These are phyloP conservation scores for Mycena filopes DNA, from an alignment of 768 basidiomycete genomes.

Conservation along the genomic window DNA sequence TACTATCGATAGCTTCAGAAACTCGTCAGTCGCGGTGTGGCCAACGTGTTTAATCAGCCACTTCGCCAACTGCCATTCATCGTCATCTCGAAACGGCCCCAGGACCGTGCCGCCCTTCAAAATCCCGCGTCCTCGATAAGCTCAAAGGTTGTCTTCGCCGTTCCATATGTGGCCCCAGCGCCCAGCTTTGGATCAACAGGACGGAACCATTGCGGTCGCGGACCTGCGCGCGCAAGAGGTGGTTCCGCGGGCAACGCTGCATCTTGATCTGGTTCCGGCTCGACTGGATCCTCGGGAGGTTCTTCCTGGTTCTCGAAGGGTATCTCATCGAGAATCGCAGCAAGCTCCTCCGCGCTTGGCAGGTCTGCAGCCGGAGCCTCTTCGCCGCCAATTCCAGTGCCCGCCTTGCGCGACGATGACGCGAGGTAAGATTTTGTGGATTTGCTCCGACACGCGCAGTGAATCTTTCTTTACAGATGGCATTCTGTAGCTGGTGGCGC, in stretches of 20 bases:
- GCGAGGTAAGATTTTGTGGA: neutral
- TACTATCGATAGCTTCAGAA: slow-evolving; percentile 23
- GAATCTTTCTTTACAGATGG: neutral
- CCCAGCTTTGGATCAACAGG: neutral
- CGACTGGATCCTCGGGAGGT: neutral
- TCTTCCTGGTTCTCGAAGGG: neutral
- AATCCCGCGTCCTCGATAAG: slow-evolving; percentile 5
- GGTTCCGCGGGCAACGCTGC: neutral
- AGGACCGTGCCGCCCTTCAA: slow-evolving; percentile 11
- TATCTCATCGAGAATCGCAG: neutral
- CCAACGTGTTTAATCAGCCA: slow-evolving; percentile 38
- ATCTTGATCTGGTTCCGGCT: slow-evolving; percentile 1
- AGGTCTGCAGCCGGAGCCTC: neutral
- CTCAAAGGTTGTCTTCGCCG: slow-evolving; percentile 10
- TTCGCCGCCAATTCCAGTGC: no score
- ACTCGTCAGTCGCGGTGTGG: slow-evolving; percentile 36
- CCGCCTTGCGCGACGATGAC: no score
- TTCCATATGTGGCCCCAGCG: slow-evolving; percentile 6
- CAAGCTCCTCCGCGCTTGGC: neutral
- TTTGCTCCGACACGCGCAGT: neutral
- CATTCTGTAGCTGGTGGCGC: neutral
- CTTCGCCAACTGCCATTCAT: slow-evolving; percentile 41
- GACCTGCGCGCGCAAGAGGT: neutral
- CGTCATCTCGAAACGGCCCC: slow-evolving; percentile 37
- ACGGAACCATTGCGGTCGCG: neutral